Percentiles rank a stretch among this genome's conserved stretches.
phyloP scores from a whole-genome alignment of 1,139 yeast species.

The Nakaseomyces kungkrabaensis region DNA sequence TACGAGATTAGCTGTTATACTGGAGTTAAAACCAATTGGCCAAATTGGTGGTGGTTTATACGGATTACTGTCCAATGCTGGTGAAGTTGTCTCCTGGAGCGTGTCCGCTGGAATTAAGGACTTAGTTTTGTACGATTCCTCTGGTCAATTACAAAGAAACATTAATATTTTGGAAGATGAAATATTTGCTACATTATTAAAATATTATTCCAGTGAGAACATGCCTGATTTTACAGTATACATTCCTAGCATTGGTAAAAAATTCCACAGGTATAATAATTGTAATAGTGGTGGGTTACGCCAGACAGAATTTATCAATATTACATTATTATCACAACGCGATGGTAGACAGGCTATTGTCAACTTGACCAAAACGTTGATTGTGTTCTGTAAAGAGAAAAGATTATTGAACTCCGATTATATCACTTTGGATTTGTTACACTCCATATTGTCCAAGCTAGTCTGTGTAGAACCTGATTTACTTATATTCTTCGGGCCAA shows the following conservation, averaged over 20 bases:
- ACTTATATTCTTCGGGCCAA: constrained; percentile 74
- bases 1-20: constrained; percentile 57
- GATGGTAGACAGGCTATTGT: constrained; percentile 91
- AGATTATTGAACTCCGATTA: constrained; percentile 52
- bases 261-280: constrained; percentile 31
- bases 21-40: constrained; percentile 61
- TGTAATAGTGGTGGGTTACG: constrained; percentile 8
- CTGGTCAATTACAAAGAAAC: constrained; percentile 53
- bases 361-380: constrained; percentile 77
- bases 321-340: constrained; percentile 56
- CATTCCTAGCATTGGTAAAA: constrained; percentile 52
- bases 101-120: constrained; percentile 70
- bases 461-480: constrained; percentile 91
- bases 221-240: constrained; percentile 52
- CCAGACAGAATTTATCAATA: constrained; percentile 40
- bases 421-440: constrained; percentile 63
- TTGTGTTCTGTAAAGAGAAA: constrained; percentile 56
- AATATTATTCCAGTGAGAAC: constrained; percentile 65
- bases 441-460: constrained; percentile 61
- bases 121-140: constrained; percentile 69
- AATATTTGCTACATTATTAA: constrained; percentile 49
- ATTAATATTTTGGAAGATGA: constrained; percentile 51
- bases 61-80: constrained; percentile 65
- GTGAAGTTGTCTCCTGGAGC: constrained; percentile 81
- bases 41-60: constrained; percentile 85